Conservation (phyloP, 2,329 filamentous ascomycete genomes). For the Trichoderma breve region DNA sequence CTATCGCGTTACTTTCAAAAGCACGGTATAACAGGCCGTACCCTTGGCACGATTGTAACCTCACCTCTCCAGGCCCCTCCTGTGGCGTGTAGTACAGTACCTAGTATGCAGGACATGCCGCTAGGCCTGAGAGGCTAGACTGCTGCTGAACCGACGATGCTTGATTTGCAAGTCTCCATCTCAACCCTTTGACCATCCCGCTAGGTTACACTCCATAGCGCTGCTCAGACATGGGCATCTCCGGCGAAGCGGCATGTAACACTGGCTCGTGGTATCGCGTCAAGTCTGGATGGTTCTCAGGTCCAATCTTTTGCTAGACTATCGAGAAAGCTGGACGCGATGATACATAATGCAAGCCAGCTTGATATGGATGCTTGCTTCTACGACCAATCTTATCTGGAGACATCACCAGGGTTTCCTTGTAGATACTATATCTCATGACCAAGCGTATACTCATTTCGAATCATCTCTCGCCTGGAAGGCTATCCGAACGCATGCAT, state of each 20-base stretch:
- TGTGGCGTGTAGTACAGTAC: background rate
- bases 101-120: background rate
- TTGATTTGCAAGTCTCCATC: background rate
- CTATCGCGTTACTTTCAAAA: background rate
- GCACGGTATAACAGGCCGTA: background rate
- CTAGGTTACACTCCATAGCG: constrained; percentile 16
- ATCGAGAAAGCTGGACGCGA: background rate
- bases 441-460: background rate
- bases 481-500: background rate
- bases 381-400: background rate
- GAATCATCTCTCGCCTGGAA: background rate
- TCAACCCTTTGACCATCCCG: background rate
- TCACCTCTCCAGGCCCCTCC: constrained; percentile 6
- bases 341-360: background rate
- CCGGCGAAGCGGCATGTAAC: constrained; percentile 18
- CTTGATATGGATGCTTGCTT: background rate
- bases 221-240: background rate
- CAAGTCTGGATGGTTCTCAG: background rate
- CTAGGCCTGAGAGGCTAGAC: background rate
- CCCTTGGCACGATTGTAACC: constrained; percentile 8
- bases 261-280: constrained; percentile 9
- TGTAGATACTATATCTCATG: background rate
- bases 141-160: background rate
- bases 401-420: background rate
- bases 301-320: background rate